Evolutionary conservation across 2,329 filamentous ascomycete species (phyloP).

Genomic region (Exophiala sp.): DNA sequence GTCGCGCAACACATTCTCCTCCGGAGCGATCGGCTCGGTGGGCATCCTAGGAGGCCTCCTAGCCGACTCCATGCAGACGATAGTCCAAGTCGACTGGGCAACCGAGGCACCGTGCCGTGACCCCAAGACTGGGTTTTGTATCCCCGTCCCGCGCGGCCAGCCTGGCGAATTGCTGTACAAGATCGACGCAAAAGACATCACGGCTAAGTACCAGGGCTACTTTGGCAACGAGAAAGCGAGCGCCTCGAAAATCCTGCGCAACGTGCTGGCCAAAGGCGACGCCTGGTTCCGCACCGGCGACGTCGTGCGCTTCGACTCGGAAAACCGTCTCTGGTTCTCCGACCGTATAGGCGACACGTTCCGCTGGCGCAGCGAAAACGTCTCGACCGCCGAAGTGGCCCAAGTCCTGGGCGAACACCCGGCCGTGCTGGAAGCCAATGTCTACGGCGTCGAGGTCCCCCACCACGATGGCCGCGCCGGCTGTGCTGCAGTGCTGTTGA

Average conservation of each 20-base stretch:
- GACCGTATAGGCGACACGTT: conserved; percentile 69
- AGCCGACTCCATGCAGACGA: conserved; percentile 46
- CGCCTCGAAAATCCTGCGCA: conserved; percentile 56
- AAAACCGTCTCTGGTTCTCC: conserved; percentile 64
- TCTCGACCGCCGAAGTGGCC: conserved; percentile 61
- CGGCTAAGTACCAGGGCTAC: conserved; percentile 62
- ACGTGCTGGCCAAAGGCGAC: conserved; percentile 63
- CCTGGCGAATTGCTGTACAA: conserved; percentile 63
- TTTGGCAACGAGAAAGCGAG: conserved; percentile 63
- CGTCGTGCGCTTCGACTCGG: conserved; percentile 53
- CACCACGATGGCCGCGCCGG: conserved; percentile 64
- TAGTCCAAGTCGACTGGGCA: conserved; percentile 66
- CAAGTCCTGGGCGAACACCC: conserved; percentile 57
- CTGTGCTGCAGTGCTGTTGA: conserved; percentile 48
- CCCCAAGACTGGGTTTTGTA: conserved; percentile 63
- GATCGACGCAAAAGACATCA: conserved; percentile 51
- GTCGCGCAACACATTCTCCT: conserved; percentile 63
- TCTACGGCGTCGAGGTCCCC: conserved; percentile 62
- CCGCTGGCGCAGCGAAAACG: conserved; percentile 67
- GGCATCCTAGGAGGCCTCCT: conserved; percentile 57
- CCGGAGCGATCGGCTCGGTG: conserved; percentile 71
- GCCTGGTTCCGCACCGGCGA: conserved; percentile 65
- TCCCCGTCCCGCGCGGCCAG: conserved; percentile 51
- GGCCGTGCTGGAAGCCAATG: conserved; percentile 49
- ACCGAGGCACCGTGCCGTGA: conserved; percentile 64